Evolutionary conservation across 805 yeast species (phyloP).

Genomic region (Sugiyamaella lignohabitans): DNA sequence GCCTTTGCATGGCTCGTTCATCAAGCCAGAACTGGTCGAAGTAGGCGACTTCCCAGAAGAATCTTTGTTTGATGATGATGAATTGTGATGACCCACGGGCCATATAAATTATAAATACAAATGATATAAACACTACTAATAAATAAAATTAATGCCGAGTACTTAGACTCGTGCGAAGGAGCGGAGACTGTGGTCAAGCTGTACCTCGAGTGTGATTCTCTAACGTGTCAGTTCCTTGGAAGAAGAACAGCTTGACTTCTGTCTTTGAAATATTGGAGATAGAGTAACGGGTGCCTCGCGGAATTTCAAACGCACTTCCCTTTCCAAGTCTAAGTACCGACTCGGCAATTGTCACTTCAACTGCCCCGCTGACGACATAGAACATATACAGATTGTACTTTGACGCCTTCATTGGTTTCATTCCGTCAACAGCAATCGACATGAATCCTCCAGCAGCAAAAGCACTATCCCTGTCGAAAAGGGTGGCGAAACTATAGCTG

Average conservation of each 20-base stretch:
- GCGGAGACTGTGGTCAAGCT: background rate
- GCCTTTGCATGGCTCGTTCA: constrained; percentile 66
- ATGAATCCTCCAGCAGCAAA: constrained; percentile 19
- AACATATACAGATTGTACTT: constrained; percentile 67
- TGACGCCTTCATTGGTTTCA: constrained; percentile 49
- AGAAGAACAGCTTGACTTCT: constrained; percentile 64
- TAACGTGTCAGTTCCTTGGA: constrained; percentile 37
- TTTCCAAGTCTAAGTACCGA: constrained; percentile 52
- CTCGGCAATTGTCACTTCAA: constrained; percentile 60
- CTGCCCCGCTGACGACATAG: constrained; percentile 62
- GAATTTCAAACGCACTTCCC: constrained; percentile 79
- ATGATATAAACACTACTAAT: background rate
- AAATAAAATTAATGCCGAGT: too few species aligned
- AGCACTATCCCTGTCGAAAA: constrained; percentile 41
- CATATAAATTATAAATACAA: background rate
- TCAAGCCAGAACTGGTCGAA: constrained; percentile 61
- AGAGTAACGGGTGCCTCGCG: constrained; percentile 68
- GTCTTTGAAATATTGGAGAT: constrained; percentile 49
- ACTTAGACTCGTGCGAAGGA: too few species aligned
- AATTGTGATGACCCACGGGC: constrained; percentile 12
- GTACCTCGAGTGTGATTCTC: background rate
- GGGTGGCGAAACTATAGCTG: constrained; percentile 53
- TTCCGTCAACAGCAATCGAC: constrained; percentile 35
- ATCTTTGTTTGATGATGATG: constrained; percentile 44
- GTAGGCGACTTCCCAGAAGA: constrained; percentile 61